Percentiles rank a stretch among this genome's conserved stretches.
phyloP scores from a whole-genome alignment of 2,329 filamentous ascomycete species.

The Verticillium tricorpus region DNA sequence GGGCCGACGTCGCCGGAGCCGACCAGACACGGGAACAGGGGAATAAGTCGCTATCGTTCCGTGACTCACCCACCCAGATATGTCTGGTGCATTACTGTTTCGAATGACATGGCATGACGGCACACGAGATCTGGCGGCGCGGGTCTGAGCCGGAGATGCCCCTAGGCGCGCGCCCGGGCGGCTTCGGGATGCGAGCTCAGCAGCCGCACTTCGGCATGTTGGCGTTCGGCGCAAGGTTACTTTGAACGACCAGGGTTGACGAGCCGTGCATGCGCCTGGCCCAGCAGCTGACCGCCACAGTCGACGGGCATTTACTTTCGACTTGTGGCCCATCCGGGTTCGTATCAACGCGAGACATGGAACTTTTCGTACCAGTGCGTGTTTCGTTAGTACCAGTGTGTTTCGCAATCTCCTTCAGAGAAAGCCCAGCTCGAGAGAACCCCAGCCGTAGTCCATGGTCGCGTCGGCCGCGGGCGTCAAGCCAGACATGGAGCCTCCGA shows the following conservation, averaged over 20 bases:
- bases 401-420: slow-evolving; percentile 1
- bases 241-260: not conserved
- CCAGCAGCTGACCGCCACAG: not conserved
- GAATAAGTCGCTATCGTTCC: not conserved
- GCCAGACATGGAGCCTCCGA: not conserved
- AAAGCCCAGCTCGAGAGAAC: slow-evolving; percentile 10
- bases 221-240: not conserved
- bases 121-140: not conserved
- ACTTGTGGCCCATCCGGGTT: no score
- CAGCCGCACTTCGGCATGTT: no score
- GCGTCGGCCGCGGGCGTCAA: slow-evolving; percentile 6
- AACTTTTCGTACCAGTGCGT: no score
- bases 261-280: not conserved
- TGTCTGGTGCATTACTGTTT: not conserved
- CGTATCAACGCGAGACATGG: no score
- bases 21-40: not conserved
- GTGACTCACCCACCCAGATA: not conserved
- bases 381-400: no score
- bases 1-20: not conserved
- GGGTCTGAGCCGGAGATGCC: not conserved
- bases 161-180: no score
- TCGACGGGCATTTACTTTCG: not conserved
- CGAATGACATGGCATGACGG: not conserved
- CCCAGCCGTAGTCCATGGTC: slow-evolving; percentile 11
- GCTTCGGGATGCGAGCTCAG: not conserved